Conservation (phyloP, 352 stramenopile species). For the Phytopythium litorale region DNA sequence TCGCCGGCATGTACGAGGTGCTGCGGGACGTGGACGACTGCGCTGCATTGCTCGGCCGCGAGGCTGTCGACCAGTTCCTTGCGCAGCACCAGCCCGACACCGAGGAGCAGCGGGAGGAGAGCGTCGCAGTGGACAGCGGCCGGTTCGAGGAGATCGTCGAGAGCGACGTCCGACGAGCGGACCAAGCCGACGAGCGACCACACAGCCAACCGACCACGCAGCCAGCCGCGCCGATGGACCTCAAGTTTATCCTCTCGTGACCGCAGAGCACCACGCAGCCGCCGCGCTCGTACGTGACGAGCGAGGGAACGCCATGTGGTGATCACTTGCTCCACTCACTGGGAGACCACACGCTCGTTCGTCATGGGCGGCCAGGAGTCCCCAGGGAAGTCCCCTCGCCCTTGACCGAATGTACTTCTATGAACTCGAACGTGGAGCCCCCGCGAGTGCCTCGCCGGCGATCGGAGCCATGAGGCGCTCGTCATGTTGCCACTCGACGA, state of each 20-base stretch:
- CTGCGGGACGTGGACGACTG: conserved; percentile 33
- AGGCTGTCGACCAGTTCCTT: background rate
- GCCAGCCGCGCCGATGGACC: background rate
- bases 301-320: background rate
- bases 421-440: background rate
- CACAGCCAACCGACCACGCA: background rate
- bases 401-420: background rate
- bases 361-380: background rate
- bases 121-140: background rate
- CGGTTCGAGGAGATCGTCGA: background rate
- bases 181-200: background rate
- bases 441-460: no score
- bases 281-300: background rate
- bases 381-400: background rate
- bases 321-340: background rate
- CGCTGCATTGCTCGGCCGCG: conserved; percentile 23
- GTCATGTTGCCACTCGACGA: no score
- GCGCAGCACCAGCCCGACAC: background rate
- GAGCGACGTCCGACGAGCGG: no score
- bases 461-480: no score
- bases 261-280: background rate
- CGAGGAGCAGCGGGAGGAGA: background rate
- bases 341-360: background rate
- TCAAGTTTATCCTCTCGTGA: conserved; percentile 1
- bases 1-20: conserved; percentile 31